phyloP scores from a whole-genome alignment of 2,329 filamentous ascomycete species.

The Pestalotiopsis sp. region DNA sequence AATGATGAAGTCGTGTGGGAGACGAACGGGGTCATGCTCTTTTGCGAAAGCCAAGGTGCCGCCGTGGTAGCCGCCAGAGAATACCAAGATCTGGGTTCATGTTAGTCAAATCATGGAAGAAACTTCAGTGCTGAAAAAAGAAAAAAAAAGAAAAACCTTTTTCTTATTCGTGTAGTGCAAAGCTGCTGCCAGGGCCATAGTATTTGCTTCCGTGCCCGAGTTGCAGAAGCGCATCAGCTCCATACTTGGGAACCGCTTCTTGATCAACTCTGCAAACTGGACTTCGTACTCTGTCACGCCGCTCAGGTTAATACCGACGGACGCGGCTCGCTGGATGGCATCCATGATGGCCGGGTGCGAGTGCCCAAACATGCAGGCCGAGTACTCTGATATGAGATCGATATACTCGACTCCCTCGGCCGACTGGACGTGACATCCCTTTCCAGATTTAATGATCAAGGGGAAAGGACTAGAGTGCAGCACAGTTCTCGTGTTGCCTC shows the following conservation, averaged over 20 bases:
- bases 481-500: conserved; percentile 31
- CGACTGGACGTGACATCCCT: conserved; percentile 33
- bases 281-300: conserved; percentile 53
- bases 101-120: background rate
- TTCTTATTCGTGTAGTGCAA: background rate
- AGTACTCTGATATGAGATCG: conserved; percentile 65
- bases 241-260: conserved; percentile 50
- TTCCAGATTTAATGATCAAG: conserved; percentile 38
- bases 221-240: conserved; percentile 64
- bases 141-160: background rate
- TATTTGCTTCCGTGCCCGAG: conserved; percentile 67
- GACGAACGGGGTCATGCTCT: conserved; percentile 46
- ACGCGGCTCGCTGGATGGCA: conserved; percentile 45
- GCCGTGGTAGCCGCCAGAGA: conserved; percentile 55
- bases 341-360: conserved; percentile 55
- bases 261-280: conserved; percentile 52
- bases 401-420: conserved; percentile 40
- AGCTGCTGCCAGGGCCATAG: conserved; percentile 50
- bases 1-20: conserved; percentile 58
- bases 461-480: conserved; percentile 45
- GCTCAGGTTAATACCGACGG: conserved; percentile 56
- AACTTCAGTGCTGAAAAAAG: too few relatives aligned
- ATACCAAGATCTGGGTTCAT: conserved; percentile 51
- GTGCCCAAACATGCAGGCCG: conserved; percentile 68
- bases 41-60: conserved; percentile 51